Percentiles rank a stretch among this genome's conserved stretches.
These are phyloP conservation scores for Cucurbita ficifolia DNA, from an alignment of 306 rosid genomes.

Conservation along the genomic window DNA sequence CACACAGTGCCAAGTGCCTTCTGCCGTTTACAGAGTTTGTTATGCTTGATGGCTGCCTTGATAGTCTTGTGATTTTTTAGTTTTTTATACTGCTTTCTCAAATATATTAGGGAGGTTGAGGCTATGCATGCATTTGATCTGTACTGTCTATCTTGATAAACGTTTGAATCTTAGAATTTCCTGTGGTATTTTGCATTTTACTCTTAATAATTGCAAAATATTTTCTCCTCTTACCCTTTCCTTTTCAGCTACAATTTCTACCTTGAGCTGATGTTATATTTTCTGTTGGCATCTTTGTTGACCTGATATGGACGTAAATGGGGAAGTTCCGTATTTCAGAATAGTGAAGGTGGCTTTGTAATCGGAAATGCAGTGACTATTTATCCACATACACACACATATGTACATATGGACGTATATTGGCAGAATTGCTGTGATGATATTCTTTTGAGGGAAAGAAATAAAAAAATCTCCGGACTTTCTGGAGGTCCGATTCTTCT, in stretches of 20 bases:
- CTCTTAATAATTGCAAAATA: neutral
- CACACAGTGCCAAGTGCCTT: slow-evolving; percentile 1
- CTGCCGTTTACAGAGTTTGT: neutral
- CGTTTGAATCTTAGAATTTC: neutral
- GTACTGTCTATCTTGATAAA: neutral
- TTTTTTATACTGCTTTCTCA: neutral
- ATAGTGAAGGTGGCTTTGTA: neutral
- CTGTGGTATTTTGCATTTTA: neutral
- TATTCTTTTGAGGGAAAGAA: neutral
- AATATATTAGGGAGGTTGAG: neutral
- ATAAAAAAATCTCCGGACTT: neutral
- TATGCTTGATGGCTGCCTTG: neutral
- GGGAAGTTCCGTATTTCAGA: neutral
- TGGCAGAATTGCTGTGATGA: neutral
- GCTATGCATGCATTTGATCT: neutral
- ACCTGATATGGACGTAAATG: neutral
- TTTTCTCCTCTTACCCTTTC: neutral
- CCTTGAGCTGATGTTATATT: neutral
- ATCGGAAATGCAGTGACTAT: neutral
- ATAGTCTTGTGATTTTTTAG: neutral
- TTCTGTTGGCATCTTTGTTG: neutral
- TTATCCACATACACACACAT: too few relatives aligned
- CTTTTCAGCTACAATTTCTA: neutral
- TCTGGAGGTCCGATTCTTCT: neutral
- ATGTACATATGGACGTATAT: neutral